Conservation (phyloP, 768 basidiomycete genomes). For the Psilocybe cubensis region DNA sequence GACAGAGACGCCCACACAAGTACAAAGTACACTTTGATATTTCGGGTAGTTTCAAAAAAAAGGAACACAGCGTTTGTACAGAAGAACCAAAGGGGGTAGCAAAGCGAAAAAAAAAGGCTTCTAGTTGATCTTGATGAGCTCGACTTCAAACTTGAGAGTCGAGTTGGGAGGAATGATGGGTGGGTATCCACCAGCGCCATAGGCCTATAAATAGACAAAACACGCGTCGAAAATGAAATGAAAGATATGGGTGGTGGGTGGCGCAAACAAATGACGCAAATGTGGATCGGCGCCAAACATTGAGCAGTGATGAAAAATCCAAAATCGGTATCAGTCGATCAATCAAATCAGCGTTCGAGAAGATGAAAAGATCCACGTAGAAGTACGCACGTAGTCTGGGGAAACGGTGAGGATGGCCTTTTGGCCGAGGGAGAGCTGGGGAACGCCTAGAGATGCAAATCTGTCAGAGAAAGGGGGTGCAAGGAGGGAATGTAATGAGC, state of each 20-base stretch:
- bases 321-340: too few relatives aligned
- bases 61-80: not conserved
- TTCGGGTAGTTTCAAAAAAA: not conserved
- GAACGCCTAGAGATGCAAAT: conserved; percentile 58
- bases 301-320: too few relatives aligned
- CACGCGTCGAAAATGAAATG: not conserved
- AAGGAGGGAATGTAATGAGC: not conserved
- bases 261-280: not conserved
- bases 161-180: conserved; percentile 80
- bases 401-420: conserved; percentile 70
- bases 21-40: not conserved
- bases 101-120: not conserved
- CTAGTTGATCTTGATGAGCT: conserved; percentile 71
- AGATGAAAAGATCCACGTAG: not conserved
- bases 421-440: conserved; percentile 73
- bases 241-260: not conserved
- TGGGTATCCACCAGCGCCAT: conserved; percentile 67
- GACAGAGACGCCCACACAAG: not conserved
- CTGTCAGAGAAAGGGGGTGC: conserved; percentile 15
- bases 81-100: not conserved
- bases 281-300: too few relatives aligned
- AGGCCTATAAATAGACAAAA: not conserved
- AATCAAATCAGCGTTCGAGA: not conserved
- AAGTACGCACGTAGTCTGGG: conserved; percentile 73
- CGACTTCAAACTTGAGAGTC: conserved; percentile 81